These are phyloP conservation scores for Capsicum pubescens DNA, from an alignment of 257 asterid genomes.

Conservation along the genomic window DNA sequence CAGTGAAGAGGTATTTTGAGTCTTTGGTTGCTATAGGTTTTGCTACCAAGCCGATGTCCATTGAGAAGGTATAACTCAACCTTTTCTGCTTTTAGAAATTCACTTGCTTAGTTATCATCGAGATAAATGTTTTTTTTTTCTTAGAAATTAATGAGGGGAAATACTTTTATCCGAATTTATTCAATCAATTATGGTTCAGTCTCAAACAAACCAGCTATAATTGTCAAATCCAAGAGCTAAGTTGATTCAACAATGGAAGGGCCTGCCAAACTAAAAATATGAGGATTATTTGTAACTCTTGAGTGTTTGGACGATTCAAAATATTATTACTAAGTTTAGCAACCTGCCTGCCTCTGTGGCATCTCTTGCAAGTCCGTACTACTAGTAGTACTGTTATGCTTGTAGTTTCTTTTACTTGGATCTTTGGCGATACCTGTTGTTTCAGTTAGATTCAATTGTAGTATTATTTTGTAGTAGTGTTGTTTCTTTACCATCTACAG, in stretches of 20 bases:
- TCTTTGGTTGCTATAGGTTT: slow-evolving; percentile 44
- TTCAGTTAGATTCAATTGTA: too few species aligned
- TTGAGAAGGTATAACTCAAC: slow-evolving; percentile 61
- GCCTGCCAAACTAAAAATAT: background rate
- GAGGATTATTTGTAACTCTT: background rate
- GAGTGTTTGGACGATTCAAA: background rate
- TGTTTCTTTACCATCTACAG: too few species aligned
- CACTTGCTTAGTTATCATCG: background rate
- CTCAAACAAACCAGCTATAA: background rate
- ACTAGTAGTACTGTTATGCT: too few species aligned
- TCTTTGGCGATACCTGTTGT: too few species aligned
- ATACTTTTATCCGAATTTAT: background rate
- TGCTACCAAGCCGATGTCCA: slow-evolving; percentile 58
- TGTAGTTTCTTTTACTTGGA: too few species aligned
- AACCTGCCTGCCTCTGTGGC: background rate
- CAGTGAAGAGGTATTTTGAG: slow-evolving; percentile 27
- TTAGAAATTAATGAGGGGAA: background rate
- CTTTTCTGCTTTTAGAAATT: background rate
- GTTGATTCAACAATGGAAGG: background rate
- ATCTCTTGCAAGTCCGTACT: too few species aligned
- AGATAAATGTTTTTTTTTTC: too few species aligned
- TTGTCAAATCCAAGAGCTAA: background rate
- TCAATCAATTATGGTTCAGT: background rate
- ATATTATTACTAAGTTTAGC: background rate
- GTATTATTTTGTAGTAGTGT: too few species aligned